Evolutionary conservation across 331 rosid species (phyloP), one percentile per base, ranked within the genome.

Genomic region (Quercus tomentella): DNA sequence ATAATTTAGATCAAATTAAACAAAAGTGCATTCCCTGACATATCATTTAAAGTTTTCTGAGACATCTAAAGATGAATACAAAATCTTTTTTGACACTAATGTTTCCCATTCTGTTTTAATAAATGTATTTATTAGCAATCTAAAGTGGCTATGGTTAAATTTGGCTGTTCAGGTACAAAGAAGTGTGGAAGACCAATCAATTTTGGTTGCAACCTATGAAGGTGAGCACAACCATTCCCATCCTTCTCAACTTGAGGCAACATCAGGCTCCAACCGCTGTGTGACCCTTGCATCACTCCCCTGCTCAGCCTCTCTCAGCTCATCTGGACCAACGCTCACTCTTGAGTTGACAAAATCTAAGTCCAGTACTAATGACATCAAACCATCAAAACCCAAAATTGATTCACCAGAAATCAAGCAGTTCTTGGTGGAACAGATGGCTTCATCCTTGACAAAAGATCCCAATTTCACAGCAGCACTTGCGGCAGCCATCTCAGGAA

Each of bases 191-290:
- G 99, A 96, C 89, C 99, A 96, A 79, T 89, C 93, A 6, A 33
- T 93, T 61, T 68, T 96, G 31, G 97, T 93, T 55, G 98, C 98
- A 31, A 96, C 99, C 70, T 96, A 96, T 74, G 99, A 96, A 90
- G 99, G 99, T 4, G 99, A 93, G 82, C 99, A 96, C 82, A 96
- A 92, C 79, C 99, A 96, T 80, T 85, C 97, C 5, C 86, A 76
- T 41, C 86, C 93, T 49, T 73, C 89, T 73, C 97, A 80, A 55
- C 61, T 84, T 23, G 97, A 93, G 25, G 83, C 90, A 35, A 84
- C 89, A 51, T 82, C 95, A 2, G 89, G 88, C 60, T 76, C 92
- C 17, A 79, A 80, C 76, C 89, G 91, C 21, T 6, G 84, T 52
- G 30, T 75, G 81, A 74, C 73, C 26, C 25, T 87, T 2, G 88